Evolutionary conservation across 2,329 filamentous ascomycete genomes (phyloP).

Genomic region (Penicillium frequentans): DNA sequence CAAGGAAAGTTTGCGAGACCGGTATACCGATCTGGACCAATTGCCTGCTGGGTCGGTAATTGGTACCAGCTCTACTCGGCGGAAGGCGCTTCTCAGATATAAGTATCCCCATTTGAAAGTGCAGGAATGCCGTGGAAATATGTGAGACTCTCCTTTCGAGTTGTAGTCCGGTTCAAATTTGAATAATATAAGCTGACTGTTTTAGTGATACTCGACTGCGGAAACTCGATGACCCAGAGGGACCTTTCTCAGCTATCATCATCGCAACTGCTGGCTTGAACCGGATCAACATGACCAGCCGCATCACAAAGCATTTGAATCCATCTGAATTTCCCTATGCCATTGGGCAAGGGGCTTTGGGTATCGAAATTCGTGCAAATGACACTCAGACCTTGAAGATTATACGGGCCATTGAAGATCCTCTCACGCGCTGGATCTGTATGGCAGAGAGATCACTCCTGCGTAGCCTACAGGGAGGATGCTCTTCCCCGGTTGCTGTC

Average conservation of each 20-base stretch:
- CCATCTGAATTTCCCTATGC: slow-evolving; percentile 71
- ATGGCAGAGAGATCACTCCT: slow-evolving; percentile 13
- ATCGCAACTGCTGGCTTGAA: slow-evolving; percentile 81
- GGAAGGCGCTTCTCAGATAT: slow-evolving; percentile 77
- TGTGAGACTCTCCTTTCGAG: not conserved
- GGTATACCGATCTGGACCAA: slow-evolving; percentile 63
- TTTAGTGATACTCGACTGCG: slow-evolving; percentile 64
- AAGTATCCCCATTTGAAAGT: slow-evolving; percentile 65
- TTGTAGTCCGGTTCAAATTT: not conserved
- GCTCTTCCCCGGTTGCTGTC: slow-evolving; percentile 21
- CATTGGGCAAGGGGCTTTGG: slow-evolving; percentile 85
- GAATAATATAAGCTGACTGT: not conserved
- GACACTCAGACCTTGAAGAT: slow-evolving; percentile 5
- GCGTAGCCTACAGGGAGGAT: slow-evolving; percentile 14
- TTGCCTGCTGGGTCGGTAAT: slow-evolving; percentile 76
- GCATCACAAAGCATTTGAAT: slow-evolving; percentile 75
- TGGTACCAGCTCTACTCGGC: slow-evolving; percentile 79
- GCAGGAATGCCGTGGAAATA: slow-evolving; percentile 8
- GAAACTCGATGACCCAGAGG: slow-evolving; percentile 75
- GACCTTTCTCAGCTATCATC: slow-evolving; percentile 72
- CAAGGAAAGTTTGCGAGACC: slow-evolving; percentile 42
- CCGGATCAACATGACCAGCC: slow-evolving; percentile 65
- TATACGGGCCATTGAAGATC: slow-evolving; percentile 8
- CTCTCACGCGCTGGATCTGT: slow-evolving; percentile 6
- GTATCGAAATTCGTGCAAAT: slow-evolving; percentile 23